A percentile compares a stretch with the other conserved stretches of the same genome.
Evolutionary conservation across 345 rosid species (phyloP).

Genomic region (Erucastrum elatum): DNA sequence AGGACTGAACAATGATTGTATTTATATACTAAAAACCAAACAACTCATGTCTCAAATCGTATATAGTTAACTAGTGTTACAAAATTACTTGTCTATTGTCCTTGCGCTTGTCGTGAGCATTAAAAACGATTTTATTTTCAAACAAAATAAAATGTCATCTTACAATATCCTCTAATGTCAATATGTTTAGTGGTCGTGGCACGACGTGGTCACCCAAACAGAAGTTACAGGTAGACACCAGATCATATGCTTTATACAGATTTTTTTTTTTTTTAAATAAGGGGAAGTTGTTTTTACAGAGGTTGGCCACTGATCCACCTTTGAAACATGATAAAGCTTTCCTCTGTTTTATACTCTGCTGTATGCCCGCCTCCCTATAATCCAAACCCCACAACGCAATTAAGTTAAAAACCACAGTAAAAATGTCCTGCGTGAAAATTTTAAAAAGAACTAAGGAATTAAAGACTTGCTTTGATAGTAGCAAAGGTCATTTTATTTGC

Average conservation of each 20-base stretch:
- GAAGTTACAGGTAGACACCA: neutral
- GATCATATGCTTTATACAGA: too few species aligned
- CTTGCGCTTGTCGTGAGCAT: neutral
- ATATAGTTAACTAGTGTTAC: too few species aligned
- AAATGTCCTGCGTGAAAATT: too few species aligned
- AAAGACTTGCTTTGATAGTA: too few species aligned
- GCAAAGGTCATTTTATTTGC: too few species aligned
- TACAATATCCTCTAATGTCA: too few species aligned
- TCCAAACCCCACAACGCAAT: too few species aligned
- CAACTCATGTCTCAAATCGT: neutral
- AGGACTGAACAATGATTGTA: neutral
- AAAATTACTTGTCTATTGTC: neutral
- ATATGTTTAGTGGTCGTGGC: too few species aligned
- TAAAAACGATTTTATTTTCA: neutral
- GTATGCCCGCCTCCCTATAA: conserved; percentile 35
- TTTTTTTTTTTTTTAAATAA: too few species aligned
- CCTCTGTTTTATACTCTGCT: conserved; percentile 51
- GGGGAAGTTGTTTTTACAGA: neutral
- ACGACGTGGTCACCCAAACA: neutral
- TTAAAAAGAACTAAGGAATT: too few species aligned
- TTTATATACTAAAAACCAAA: neutral
- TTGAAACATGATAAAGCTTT: conserved; percentile 46
- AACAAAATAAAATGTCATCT: neutral
- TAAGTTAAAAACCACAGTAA: too few species aligned
- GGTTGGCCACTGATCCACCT: conserved; percentile 27